Base-by-base conservation (phyloP, 768 basidiomycete species). In the Lactarius hengduanensis region DNA sequence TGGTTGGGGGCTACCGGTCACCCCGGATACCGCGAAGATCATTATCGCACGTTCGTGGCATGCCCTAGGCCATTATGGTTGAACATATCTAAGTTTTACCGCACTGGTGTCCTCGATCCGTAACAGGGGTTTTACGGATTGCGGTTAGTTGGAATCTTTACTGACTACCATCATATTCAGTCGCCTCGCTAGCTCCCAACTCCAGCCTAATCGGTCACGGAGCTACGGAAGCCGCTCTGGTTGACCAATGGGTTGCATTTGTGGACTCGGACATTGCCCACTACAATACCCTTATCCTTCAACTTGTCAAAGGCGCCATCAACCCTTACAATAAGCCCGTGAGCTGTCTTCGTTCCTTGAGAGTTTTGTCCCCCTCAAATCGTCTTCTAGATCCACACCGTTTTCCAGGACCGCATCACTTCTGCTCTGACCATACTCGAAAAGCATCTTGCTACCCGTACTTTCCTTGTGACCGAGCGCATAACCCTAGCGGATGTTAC, bases 391-490 rank as follows among this genome's bases (percentile, higher is more conserved):
- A 75, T 83, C 68, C 91, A 93, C 78, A 84, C 75, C 58, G 58
- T 68, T 56, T 74, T 85, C 64, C 71, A 78, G 18, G 87, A 90
- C 57, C 82, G 81, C 41, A 82, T 87, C 73, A 69, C 77, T 50
- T 82, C 84, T 56, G 78, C 85, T 22, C 81, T 97, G 59, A 79
- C 79, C 47, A 86, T 86, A 69, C 81, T 98, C 64, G 86, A 99
- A 70, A 76, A 78, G 40, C 84, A 91, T 80, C 86, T 99, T 72
- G 75, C 81, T 58, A 82, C 85, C 64, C 86, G 84, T 74, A 99
- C 96, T 56, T 98, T 87, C 85, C 84, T 98, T 73, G 94, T 94
- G 63, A 89, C 88, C 70, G 93, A 99, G 76, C 92, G 96, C 74
- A 90, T 98, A 82, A 93, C 94, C 68, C 83, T 96, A 57, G 97